These are phyloP conservation scores for Calonectria multiphialidica DNA, from an alignment of 2,329 filamentous ascomycete species.

Conservation along the genomic window DNA sequence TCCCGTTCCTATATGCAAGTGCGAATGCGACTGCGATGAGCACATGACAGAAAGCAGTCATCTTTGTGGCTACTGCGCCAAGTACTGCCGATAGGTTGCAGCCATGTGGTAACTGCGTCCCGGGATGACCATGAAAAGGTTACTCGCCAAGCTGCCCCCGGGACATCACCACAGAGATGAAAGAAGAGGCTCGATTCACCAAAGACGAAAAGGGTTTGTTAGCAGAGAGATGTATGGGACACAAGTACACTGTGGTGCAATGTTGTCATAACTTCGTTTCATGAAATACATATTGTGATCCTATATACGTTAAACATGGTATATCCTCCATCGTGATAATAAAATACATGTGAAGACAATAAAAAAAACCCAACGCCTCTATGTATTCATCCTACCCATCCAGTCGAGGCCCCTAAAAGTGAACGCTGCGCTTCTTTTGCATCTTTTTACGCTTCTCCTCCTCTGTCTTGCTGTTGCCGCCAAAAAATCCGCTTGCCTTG, in stretches of 20 bases:
- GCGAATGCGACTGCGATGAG: slow-evolving; percentile 24
- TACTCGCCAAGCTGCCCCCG: neutral
- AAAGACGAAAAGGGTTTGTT: neutral
- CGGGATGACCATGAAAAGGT: neutral
- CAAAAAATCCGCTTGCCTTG: slow-evolving; percentile 60
- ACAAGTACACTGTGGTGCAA: neutral
- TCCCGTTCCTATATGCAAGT: neutral
- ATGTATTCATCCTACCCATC: neutral
- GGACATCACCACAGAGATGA: neutral
- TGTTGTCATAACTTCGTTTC: slow-evolving; percentile 13
- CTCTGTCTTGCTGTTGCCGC: slow-evolving; percentile 46
- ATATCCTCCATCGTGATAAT: slow-evolving; percentile 37
- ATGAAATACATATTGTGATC: slow-evolving; percentile 4
- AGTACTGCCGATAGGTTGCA: slow-evolving; percentile 18
- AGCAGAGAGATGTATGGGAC: neutral
- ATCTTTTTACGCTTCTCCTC: slow-evolving; percentile 56
- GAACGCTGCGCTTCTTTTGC: slow-evolving; percentile 62
- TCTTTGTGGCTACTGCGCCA: slow-evolving; percentile 24
- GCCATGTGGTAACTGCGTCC: neutral
- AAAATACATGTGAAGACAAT: slow-evolving; percentile 7
- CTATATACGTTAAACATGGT: slow-evolving; percentile 35
- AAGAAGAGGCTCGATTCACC: neutral
- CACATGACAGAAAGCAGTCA: neutral
- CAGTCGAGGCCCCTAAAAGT: slow-evolving; percentile 50
- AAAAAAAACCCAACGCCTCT: slow-evolving; percentile 22